Evolutionary conservation across 2,329 filamentous ascomycete species (phyloP), one percentile per base, ranked within the genome.

Genomic region (Arthrobotrys iridis): DNA sequence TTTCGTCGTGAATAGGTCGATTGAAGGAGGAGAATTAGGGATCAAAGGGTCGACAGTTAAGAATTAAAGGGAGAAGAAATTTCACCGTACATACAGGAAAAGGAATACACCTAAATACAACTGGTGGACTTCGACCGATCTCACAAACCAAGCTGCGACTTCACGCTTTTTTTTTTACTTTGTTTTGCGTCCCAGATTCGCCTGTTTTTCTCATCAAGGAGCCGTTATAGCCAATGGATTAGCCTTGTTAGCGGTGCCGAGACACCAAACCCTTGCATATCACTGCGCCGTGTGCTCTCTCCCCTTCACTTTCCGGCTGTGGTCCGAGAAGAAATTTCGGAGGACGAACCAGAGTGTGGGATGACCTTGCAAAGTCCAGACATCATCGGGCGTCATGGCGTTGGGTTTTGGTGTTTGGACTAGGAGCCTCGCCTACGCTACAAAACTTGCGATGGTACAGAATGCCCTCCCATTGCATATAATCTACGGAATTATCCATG

Each of bases 201-300:
- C 71, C 67, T 67, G 55, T 60, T 75, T 67, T 67, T 64, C 55
- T 63, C 57, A 46, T 63, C 62, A 60, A 67, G 43, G 45, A 46
- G 43, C 52, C 43, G 18, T 65, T 30, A 59, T 26, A 46, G 26
- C 63, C 71, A 68, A 75, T 75, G 57, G 58, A 68, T 63, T 18
- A 57, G 67, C 71, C 63, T 18, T 75, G 71, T 59, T 68, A 57
- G 55, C 28, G 58, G 63, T 50, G 63, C 71, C 63, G 57, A 75
- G 57, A 67, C 41, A 50, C 57, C 57, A 75, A 75, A 66, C 63
- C 71, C 71, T 75, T 75, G 71, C 71, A 75, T 75, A 58, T 64
- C 63, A 43, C 63, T 58, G 71, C 63, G 62, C 70, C 70, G 65
- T 62, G 40, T 63, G 37, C 45, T 45, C 55, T 63, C 46, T 65